Conservation (phyloP, 2,329 filamentous ascomycete genomes). For the Colletotrichum tamarilloi region DNA sequence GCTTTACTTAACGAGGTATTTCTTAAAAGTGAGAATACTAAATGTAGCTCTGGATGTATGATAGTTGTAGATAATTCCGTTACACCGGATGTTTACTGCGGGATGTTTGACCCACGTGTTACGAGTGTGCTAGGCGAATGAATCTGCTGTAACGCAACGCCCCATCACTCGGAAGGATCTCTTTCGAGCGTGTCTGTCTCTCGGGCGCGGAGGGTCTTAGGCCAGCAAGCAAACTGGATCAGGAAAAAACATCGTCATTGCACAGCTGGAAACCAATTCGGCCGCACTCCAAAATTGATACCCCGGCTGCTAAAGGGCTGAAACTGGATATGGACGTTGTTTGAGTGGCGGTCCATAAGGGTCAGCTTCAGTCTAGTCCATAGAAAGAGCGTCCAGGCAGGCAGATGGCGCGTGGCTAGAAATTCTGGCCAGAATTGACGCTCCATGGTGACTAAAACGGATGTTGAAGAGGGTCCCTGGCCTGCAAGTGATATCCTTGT, state of each 20-base stretch:
- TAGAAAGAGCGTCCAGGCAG: too few species aligned
- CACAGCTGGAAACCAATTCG: background rate
- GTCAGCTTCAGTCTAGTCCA: background rate
- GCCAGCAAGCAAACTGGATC: background rate
- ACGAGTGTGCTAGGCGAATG: too few species aligned
- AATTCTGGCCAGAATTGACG: too few species aligned
- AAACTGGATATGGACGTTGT: background rate
- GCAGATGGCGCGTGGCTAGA: too few species aligned
- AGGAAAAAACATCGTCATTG: background rate
- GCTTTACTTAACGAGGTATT: background rate
- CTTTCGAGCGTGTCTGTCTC: background rate
- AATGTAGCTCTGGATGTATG: constrained; percentile 6
- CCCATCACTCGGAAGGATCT: background rate
- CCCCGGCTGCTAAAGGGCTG: background rate
- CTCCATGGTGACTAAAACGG: background rate
- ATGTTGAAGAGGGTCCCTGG: too few species aligned
- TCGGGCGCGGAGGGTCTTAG: background rate
- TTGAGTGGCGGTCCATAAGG: background rate
- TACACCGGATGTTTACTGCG: background rate
- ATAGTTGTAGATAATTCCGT: background rate
- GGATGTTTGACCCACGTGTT: background rate
- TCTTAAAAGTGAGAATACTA: background rate
- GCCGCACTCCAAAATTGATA: background rate
- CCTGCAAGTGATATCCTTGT: background rate
- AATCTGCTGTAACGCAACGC: too few species aligned